These are phyloP conservation scores for Epicoccum sorghinum DNA, from an alignment of 2,329 filamentous ascomycete genomes.

Conservation along the genomic window DNA sequence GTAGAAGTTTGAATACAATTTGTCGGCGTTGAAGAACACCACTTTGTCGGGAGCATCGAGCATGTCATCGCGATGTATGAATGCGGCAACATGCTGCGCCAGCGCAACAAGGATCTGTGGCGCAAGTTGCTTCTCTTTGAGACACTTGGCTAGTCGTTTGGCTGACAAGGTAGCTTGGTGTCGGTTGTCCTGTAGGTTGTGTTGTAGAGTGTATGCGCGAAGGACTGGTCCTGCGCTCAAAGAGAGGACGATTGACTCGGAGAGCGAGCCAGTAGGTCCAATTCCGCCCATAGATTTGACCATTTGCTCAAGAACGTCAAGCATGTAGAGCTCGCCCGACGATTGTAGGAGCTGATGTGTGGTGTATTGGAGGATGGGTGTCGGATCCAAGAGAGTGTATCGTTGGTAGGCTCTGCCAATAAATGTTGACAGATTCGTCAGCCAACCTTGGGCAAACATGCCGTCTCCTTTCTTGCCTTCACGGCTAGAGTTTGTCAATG, in stretches of 20 bases:
- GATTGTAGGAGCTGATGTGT: slow-evolving; percentile 75
- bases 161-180: slow-evolving; percentile 77
- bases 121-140: slow-evolving; percentile 78
- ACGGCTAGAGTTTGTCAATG: slow-evolving; percentile 63
- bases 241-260: slow-evolving; percentile 82
- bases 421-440: slow-evolving; percentile 88
- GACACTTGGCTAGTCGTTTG: slow-evolving; percentile 76
- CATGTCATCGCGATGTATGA: slow-evolving; percentile 75
- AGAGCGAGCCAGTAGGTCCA: slow-evolving; percentile 83
- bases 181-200: slow-evolving; percentile 80
- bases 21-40: slow-evolving; percentile 85
- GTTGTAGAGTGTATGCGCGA: slow-evolving; percentile 76
- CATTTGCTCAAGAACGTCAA: slow-evolving; percentile 90
- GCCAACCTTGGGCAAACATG: slow-evolving; percentile 86
- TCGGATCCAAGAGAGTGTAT: slow-evolving; percentile 82
- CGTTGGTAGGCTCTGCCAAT: slow-evolving; percentile 87
- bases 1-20: slow-evolving; percentile 81
- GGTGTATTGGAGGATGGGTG: slow-evolving; percentile 88
- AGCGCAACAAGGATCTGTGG: slow-evolving; percentile 87
- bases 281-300: slow-evolving; percentile 94
- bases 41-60: slow-evolving; percentile 86
- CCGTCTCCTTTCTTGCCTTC: slow-evolving; percentile 67
- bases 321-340: slow-evolving; percentile 84
- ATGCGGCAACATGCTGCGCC: slow-evolving; percentile 87
- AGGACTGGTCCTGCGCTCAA: slow-evolving; percentile 86